phyloP scores from a whole-genome alignment of 345 rosid species.

The Eucalyptus cloeziana region DNA sequence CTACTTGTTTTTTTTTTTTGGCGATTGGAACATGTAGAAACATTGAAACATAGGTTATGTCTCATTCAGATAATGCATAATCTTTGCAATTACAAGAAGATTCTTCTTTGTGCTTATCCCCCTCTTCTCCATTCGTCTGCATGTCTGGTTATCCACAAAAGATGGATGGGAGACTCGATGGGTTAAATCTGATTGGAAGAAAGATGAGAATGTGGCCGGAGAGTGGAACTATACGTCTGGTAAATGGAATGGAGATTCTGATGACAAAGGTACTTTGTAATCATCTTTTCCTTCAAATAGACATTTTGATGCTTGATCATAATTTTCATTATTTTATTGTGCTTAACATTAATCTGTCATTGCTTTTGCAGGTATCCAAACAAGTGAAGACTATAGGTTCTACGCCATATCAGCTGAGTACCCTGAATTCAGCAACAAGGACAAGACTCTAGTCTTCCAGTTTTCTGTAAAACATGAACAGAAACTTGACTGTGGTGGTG shows the following conservation, averaged over 20 bases:
- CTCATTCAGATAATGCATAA: not conserved
- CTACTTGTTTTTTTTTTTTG: not conserved
- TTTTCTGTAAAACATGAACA: slow-evolving; percentile 46
- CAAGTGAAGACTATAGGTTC: slow-evolving; percentile 86
- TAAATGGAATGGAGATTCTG: slow-evolving; percentile 77
- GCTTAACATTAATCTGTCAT: not conserved
- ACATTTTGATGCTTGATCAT: not conserved
- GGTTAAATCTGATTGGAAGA: slow-evolving; percentile 94
- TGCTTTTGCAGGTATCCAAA: slow-evolving; percentile 65
- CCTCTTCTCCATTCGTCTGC: not conserved
- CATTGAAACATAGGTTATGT: not conserved
- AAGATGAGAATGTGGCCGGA: slow-evolving; percentile 77
- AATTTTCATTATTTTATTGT: not conserved
- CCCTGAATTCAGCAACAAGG: slow-evolving; percentile 37
- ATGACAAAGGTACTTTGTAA: slow-evolving; percentile 60
- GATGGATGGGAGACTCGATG: slow-evolving; percentile 96
- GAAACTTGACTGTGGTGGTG: slow-evolving; percentile 98
- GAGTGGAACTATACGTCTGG: slow-evolving; percentile 94
- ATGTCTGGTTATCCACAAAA: not conserved
- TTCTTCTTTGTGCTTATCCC: not conserved
- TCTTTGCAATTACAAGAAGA: not conserved
- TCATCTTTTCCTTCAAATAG: not conserved
- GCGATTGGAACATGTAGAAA: not conserved
- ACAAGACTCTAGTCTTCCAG: slow-evolving; percentile 39
- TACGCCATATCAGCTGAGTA: slow-evolving; percentile 44